Evolutionary conservation across 2,329 filamentous ascomycete species (phyloP).

Genomic region (Sphaerulina musiva): DNA sequence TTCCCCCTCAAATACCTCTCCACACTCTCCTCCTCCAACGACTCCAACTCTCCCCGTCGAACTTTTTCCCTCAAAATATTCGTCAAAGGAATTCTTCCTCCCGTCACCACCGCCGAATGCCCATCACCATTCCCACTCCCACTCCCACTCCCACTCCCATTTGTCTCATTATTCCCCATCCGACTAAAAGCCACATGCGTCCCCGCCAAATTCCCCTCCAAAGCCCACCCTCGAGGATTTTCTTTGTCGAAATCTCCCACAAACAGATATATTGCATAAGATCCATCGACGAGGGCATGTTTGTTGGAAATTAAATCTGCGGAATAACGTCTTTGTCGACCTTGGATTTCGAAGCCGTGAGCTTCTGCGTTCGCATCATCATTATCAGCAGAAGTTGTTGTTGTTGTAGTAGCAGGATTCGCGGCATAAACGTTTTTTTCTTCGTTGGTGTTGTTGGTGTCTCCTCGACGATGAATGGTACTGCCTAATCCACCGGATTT

Average conservation of each 20-base stretch:
- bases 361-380: conserved; percentile 19
- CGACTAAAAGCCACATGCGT: conserved; percentile 48
- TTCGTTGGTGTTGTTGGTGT: too few species aligned
- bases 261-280: conserved; percentile 63
- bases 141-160: too few species aligned
- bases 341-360: conserved; percentile 32
- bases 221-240: conserved; percentile 47
- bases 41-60: conserved; percentile 4
- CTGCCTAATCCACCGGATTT: too few species aligned
- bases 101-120: too few species aligned
- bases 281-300: conserved; percentile 55
- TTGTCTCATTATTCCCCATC: too few species aligned
- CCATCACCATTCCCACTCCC: too few species aligned
- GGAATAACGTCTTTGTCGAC: conserved; percentile 57
- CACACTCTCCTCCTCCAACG: conserved; percentile 9
- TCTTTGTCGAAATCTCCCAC: conserved; percentile 47
- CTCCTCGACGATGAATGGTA: too few species aligned
- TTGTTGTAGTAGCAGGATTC: too few species aligned
- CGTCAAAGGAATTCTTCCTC: conserved; percentile 3
- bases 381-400: conserved; percentile 12
- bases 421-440: too few species aligned
- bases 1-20: not conserved
- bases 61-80: conserved; percentile 9
- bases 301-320: conserved; percentile 59
- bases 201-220: conserved; percentile 53